Conservation (phyloP, 2,329 filamentous ascomycete genomes). For the Calonectria ilicicola region DNA sequence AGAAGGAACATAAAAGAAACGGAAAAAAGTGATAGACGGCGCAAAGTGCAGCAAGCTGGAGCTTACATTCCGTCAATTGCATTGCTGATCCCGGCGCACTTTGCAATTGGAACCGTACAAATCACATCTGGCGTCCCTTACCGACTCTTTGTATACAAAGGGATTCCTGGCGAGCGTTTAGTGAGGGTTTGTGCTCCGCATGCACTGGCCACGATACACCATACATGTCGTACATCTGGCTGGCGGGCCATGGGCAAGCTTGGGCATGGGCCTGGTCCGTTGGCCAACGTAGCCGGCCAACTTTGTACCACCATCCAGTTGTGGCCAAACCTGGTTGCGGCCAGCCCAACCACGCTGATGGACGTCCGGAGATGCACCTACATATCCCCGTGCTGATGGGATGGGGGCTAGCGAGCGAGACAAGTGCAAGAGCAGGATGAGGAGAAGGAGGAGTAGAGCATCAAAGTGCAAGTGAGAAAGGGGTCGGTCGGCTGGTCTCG, state of each 20-base stretch:
- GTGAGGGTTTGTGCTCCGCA: slow-evolving; percentile 15
- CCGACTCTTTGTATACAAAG: slow-evolving; percentile 14
- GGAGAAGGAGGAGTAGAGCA: background rate
- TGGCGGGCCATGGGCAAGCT: slow-evolving; percentile 4
- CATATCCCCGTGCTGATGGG: slow-evolving; percentile 12
- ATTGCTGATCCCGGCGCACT: background rate
- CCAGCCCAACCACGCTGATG: slow-evolving; percentile 14
- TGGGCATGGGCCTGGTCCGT: background rate
- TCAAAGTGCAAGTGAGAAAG: background rate
- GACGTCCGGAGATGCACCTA: slow-evolving; percentile 11
- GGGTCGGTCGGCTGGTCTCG: background rate
- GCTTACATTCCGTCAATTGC: background rate
- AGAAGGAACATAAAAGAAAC: too few species aligned
- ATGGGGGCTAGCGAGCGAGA: background rate
- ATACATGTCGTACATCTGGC: slow-evolving; percentile 22
- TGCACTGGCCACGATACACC: slow-evolving; percentile 21
- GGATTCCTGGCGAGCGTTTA: slow-evolving; percentile 4
- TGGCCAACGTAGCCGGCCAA: slow-evolving; percentile 1
- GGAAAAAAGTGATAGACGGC: background rate
- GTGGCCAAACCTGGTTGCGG: background rate
- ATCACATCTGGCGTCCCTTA: slow-evolving; percentile 6
- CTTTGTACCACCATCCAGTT: slow-evolving; percentile 18
- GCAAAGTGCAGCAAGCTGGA: slow-evolving; percentile 2
- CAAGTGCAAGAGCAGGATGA: background rate
- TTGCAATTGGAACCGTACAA: background rate